Evolutionary conservation across 768 basidiomycete genomes (phyloP).

Genomic region (Tulasnella calospora): DNA sequence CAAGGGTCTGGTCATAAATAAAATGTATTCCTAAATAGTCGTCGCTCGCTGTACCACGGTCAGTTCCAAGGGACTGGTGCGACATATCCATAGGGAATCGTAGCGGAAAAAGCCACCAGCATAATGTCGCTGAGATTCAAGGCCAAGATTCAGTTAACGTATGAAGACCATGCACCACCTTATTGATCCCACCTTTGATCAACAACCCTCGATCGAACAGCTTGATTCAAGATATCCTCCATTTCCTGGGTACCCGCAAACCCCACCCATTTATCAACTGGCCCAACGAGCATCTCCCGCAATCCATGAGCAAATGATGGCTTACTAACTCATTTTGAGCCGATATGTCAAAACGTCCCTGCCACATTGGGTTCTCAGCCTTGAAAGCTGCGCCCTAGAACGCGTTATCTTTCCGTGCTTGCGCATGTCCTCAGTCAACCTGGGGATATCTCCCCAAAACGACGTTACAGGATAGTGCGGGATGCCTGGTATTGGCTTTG

Average conservation of each 20-base stretch:
- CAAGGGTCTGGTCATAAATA: too few relatives aligned
- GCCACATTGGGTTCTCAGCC: too few relatives aligned
- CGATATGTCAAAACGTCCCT: too few relatives aligned
- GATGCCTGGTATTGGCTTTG: not conserved
- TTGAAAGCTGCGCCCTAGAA: not conserved
- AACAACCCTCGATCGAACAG: not conserved
- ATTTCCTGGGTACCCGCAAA: not conserved
- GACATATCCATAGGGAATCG: not conserved
- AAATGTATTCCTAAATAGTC: too few relatives aligned
- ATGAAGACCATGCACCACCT: not conserved
- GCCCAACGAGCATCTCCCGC: too few relatives aligned
- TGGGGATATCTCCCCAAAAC: not conserved
- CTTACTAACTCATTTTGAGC: too few relatives aligned
- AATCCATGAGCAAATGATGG: too few relatives aligned
- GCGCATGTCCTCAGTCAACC: not conserved
- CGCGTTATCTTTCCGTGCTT: not conserved
- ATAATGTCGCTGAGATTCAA: not conserved
- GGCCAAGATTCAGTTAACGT: not conserved
- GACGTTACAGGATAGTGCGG: constrained; percentile 13
- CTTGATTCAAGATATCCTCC: constrained; percentile 2
- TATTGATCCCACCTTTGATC: not conserved
- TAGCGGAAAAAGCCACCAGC: not conserved
- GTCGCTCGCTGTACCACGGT: too few relatives aligned
- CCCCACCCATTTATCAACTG: too few relatives aligned
- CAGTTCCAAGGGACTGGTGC: too few relatives aligned